Conservation (phyloP, 306 rosid species). For the Fagus crenata region DNA sequence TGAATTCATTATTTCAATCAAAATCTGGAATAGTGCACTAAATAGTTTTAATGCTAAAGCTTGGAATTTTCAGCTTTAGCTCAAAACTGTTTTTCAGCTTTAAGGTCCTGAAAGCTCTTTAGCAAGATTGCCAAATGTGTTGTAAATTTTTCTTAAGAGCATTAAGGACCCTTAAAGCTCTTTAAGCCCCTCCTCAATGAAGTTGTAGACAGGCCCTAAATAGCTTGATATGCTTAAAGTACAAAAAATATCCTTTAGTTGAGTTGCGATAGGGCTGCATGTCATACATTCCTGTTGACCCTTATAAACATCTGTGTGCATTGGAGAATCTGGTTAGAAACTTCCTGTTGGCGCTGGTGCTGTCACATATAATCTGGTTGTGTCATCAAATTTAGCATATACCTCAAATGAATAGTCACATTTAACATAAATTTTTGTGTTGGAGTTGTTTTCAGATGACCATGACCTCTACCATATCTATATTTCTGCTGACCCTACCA, state of each 20-base stretch:
- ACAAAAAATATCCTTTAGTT: not conserved
- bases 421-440: not conserved
- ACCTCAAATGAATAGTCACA: not conserved
- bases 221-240: too few relatives aligned
- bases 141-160: too few relatives aligned
- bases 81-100: too few relatives aligned
- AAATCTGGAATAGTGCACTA: too few relatives aligned
- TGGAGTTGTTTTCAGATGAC: not conserved
- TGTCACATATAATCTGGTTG: not conserved
- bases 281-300: not conserved
- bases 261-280: not conserved
- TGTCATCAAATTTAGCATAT: not conserved
- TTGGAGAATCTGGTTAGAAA: conserved; percentile 1
- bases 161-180: too few relatives aligned
- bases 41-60: too few relatives aligned
- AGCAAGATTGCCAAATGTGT: too few relatives aligned
- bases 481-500: not conserved
- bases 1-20: too few relatives aligned
- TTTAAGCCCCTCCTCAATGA: too few relatives aligned
- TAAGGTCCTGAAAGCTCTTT: too few relatives aligned
- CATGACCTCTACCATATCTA: not conserved
- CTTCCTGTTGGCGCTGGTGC: not conserved
- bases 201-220: too few relatives aligned
- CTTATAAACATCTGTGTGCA: not conserved
- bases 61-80: too few relatives aligned